Percentiles rank a stretch among this genome's conserved stretches.
Evolutionary conservation across 345 rosid species (phyloP).

Genomic region (Linum lewisii): DNA sequence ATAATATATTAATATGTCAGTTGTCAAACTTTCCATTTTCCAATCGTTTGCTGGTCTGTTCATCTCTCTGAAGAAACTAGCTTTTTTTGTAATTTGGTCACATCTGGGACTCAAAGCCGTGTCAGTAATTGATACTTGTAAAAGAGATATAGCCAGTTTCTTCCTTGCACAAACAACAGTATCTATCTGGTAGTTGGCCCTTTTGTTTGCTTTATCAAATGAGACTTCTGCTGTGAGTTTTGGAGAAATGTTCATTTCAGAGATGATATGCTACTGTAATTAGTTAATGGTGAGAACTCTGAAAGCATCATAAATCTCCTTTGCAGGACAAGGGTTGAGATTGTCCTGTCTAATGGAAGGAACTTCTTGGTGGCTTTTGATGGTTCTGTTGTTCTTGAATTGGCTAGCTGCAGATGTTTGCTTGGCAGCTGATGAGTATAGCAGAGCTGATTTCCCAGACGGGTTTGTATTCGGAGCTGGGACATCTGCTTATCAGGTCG

Average conservation of each 20-base stretch:
- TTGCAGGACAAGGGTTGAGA: too few relatives aligned
- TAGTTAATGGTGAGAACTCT: too few relatives aligned
- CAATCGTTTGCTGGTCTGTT: neutral
- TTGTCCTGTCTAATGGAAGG: too few relatives aligned
- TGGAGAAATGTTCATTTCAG: too few relatives aligned
- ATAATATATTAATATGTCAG: neutral
- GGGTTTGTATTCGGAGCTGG: constrained; percentile 19
- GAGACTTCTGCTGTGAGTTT: neutral
- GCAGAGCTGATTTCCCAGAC: constrained; percentile 18
- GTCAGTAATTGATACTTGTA: neutral
- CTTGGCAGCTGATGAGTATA: neutral
- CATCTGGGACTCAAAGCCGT: neutral
- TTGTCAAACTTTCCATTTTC: neutral
- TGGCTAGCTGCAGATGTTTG: neutral
- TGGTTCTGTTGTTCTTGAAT: neutral
- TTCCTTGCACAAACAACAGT: too few relatives aligned
- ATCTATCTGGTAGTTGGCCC: neutral
- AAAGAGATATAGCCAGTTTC: too few relatives aligned
- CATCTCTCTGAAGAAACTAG: neutral
- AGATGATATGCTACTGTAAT: too few relatives aligned
- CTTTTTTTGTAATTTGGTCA: neutral
- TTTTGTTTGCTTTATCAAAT: too few relatives aligned
- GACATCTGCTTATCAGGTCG: constrained; percentile 23
- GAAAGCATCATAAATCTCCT: too few relatives aligned
- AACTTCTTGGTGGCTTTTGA: too few relatives aligned